Evolutionary conservation across 2,329 filamentous ascomycete genomes (phyloP).

Genomic region (Claviceps fusiformis): DNA sequence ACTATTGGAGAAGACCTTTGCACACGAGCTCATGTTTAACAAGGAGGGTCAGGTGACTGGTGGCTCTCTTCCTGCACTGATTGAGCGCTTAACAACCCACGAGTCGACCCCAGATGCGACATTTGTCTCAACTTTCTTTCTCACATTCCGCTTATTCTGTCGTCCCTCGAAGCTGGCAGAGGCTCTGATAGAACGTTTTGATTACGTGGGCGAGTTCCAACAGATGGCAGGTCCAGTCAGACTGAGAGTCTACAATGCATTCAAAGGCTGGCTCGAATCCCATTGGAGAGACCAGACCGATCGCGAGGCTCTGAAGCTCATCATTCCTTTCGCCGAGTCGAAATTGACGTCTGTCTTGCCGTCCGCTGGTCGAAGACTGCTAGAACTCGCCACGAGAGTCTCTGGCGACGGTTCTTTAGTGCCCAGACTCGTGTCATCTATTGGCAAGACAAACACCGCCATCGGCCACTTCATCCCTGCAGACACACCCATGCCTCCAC

Average conservation of each 20-base stretch:
- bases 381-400: constrained; percentile 70
- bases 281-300: constrained; percentile 85
- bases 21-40: constrained; percentile 83
- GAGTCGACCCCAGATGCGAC: constrained; percentile 83
- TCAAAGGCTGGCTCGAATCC: constrained; percentile 95
- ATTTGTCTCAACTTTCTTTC: constrained; percentile 89
- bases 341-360: constrained; percentile 58
- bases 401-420: constrained; percentile 61
- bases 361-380: constrained; percentile 64
- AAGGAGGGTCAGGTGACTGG: constrained; percentile 92
- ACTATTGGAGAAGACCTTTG: constrained; percentile 82
- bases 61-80: constrained; percentile 74
- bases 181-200: constrained; percentile 78
- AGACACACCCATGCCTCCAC: constrained; percentile 57
- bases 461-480: constrained; percentile 55
- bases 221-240: constrained; percentile 67
- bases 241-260: constrained; percentile 84
- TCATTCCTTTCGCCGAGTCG: constrained; percentile 65
- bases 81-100: constrained; percentile 89
- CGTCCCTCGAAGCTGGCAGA: constrained; percentile 67
- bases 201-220: constrained; percentile 72
- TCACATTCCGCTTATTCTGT: constrained; percentile 90
- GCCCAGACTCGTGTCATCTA: constrained; percentile 69
- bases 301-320: constrained; percentile 57
- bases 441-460: constrained; percentile 75